These are phyloP conservation scores for Fusarium pseudonygamai DNA, from an alignment of 2,329 filamentous ascomycete species.

Conservation along the genomic window DNA sequence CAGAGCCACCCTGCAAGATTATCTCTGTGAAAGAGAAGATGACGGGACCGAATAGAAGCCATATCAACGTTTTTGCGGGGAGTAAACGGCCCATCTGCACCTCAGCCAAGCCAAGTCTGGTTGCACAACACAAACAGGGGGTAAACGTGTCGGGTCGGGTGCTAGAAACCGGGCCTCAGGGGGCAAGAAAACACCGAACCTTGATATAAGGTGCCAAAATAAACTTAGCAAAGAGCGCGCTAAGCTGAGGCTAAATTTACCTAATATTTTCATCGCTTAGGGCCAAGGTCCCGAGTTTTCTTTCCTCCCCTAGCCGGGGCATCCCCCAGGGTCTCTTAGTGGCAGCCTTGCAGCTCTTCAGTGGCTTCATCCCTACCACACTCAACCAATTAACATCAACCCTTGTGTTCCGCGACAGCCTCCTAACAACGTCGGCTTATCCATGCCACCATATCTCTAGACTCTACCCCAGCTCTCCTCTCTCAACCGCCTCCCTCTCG, in stretches of 20 bases:
- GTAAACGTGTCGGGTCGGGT: not conserved
- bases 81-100: not conserved
- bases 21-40: not conserved
- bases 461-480: slow-evolving; percentile 9
- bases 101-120: not conserved
- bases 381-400: slow-evolving; percentile 17
- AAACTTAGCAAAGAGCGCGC: no score
- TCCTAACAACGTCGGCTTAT: slow-evolving; percentile 27
- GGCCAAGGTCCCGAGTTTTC: no score
- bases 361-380: not conserved
- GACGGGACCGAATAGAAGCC: not conserved
- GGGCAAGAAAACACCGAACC: no score
- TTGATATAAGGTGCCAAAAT: no score
- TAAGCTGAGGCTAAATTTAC: no score
- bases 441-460: slow-evolving; percentile 17
- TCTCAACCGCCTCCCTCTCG: not conserved
- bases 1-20: not conserved
- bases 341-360: slow-evolving; percentile 24
- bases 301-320: no score
- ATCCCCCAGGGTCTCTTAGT: slow-evolving; percentile 14
- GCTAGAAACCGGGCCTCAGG: slow-evolving; percentile 12
- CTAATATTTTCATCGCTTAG: no score
- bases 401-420: slow-evolving; percentile 32
- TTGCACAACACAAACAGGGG: not conserved
- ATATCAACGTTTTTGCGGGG: not conserved